A percentile compares a stretch with the other conserved stretches of the same genome.
phyloP scores from a whole-genome alignment of 768 basidiomycete species.

The Peribolospora baueri region DNA sequence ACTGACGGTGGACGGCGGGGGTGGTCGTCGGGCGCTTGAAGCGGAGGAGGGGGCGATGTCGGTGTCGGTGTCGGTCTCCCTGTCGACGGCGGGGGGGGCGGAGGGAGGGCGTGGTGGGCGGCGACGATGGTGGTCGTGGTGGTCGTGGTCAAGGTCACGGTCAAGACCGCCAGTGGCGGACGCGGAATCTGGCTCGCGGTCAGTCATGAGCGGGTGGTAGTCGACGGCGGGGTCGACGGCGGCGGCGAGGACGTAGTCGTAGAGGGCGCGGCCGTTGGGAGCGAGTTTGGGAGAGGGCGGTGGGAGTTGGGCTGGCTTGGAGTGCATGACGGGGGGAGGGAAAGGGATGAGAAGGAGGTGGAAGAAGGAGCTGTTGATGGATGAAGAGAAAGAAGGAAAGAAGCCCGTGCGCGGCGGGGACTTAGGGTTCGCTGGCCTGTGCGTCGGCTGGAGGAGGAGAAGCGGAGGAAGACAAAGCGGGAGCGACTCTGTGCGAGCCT shows the following conservation, averaged over 20 bases:
- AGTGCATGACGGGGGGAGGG: no score
- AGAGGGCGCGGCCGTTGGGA: background rate
- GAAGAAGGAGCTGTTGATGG: no score
- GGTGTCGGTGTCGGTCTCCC: no score
- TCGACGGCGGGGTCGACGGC: background rate
- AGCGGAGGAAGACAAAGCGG: no score
- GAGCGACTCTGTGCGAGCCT: no score
- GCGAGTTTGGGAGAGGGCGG: no score
- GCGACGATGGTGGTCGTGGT: constrained; percentile 5
- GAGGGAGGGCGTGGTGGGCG: background rate
- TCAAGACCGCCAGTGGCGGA: background rate
- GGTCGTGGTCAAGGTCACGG: background rate
- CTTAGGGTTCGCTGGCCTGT: no score
- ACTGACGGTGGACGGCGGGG: background rate
- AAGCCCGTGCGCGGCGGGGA: no score
- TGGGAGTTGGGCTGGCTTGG: no score
- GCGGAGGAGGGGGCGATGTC: background rate
- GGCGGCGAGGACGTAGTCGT: background rate
- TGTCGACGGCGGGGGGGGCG: background rate
- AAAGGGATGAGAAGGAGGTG: no score
- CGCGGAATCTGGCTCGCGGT: background rate
- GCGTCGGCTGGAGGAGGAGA: no score
- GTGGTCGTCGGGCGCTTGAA: background rate
- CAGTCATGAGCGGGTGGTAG: background rate
- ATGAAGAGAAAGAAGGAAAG: no score